These are phyloP conservation scores for Arbutus unedo DNA, from an alignment of 148 eudicot genomes.

Conservation along the genomic window DNA sequence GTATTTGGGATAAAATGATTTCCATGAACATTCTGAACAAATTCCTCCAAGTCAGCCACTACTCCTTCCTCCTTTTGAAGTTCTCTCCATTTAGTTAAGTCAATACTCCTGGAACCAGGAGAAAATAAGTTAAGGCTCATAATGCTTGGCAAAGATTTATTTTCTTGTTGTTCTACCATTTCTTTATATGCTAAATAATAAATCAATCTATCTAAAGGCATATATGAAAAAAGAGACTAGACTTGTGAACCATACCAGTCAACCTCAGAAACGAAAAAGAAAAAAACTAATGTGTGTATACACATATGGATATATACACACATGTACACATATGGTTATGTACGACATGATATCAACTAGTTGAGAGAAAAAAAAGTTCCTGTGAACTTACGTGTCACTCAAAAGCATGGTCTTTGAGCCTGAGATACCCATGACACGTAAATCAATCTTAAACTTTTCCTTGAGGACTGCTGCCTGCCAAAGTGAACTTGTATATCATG, in stretches of 20 bases:
- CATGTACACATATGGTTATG: no score
- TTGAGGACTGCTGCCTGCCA: constrained; percentile 79
- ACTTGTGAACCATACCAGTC: neutral
- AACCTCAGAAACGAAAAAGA: neutral
- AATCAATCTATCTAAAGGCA: neutral
- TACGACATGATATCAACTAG: neutral
- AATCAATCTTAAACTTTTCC: constrained; percentile 86
- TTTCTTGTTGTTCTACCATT: neutral
- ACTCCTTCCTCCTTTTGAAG: constrained; percentile 62
- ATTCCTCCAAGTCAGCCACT: constrained; percentile 71
- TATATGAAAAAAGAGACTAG: neutral
- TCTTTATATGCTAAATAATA: neutral
- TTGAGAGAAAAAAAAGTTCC: neutral
- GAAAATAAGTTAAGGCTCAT: neutral
- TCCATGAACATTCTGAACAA: constrained; percentile 74
- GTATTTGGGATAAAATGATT: constrained; percentile 92
- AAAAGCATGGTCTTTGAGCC: constrained; percentile 83
- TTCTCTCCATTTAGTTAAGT: constrained; percentile 85
- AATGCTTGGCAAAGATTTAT: neutral
- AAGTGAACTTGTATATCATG: neutral
- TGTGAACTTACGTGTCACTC: constrained; percentile 67
- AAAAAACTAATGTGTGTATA: neutral
- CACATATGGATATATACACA: no score
- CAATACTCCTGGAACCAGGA: constrained; percentile 28
- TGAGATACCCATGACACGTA: constrained; percentile 92